phyloP scores from a whole-genome alignment of 176 grass and related monocot species.

The Rhipidocladum racemiflorum region DNA sequence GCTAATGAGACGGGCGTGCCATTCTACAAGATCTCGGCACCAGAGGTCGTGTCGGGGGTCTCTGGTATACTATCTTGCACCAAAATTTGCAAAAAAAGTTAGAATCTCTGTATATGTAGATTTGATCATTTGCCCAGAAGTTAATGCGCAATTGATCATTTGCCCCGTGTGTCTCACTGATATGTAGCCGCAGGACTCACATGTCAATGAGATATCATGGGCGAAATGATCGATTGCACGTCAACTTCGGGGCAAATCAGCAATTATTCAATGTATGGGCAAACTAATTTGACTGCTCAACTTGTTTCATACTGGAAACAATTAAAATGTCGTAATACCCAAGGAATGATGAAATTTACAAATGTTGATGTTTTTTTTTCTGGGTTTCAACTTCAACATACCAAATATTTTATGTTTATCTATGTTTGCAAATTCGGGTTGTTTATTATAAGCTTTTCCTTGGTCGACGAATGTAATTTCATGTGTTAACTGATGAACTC shows the following conservation, averaged over 20 bases:
- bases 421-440: not conserved
- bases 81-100: not conserved
- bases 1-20: constrained; percentile 83
- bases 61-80: constrained; percentile 46
- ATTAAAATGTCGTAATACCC: not conserved
- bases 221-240: too few species aligned
- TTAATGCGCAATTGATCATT: too few species aligned
- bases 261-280: too few species aligned
- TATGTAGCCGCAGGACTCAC: too few species aligned
- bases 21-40: constrained; percentile 89
- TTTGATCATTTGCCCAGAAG: too few species aligned
- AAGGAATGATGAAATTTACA: not conserved
- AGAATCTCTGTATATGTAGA: not conserved
- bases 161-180: too few species aligned
- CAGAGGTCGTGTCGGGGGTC: constrained; percentile 81
- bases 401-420: not conserved
- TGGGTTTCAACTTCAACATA: not conserved
- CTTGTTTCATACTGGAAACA: not conserved
- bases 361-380: not conserved
- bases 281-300: not conserved
- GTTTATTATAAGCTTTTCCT: not conserved
- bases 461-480: not conserved
- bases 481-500: not conserved
- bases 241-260: too few species aligned
- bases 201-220: too few species aligned